Evolutionary conservation across 2,329 filamentous ascomycete genomes (phyloP), one percentile per base, ranked within the genome.

Genomic region (Verticillium zaregamsianum): DNA sequence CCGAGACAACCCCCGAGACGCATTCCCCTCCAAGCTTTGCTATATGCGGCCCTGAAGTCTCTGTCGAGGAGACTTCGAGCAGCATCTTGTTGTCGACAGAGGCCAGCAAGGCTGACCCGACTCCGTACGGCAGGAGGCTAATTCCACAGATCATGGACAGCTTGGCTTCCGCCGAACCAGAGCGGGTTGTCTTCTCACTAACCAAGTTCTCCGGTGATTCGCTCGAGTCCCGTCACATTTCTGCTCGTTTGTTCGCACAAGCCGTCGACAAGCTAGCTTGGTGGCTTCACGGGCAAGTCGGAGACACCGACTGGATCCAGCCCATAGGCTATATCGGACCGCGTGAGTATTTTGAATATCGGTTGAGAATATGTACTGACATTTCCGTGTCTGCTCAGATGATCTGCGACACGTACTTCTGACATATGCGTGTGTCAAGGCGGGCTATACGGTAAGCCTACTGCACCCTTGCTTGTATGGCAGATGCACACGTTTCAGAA

Each of bases 401-500:
- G 72, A 74, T 59, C 57, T 74, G 9, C 66, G 72, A 17, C 68
- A 74, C 25, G 58, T 71, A 14, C 59, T 74, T 0, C 49, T 74
- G 35, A 73, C 68, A 0, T 70, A 70, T 54, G 76, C 69, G 0
- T 68, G 68, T 39, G 68, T 74, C 40, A 77, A 77, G 59, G 70
- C 68, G 33, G 69, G 69, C 5, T 76, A 69, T 45, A 67, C 71
- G 45, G 74, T 74, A 64, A 60, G 69, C 64, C 39, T 14, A 49
- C 25, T n/a, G 57, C 49, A 28, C 55, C 28, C 5, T 28, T 28
- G 28, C 5, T 28, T 6, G 1, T 28, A 6, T 28, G 28, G 5
- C 6, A 28, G 28, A 28, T 6, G 28, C 28, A 6, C 28, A 28
- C 1, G 28, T 6, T 28, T 28, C 5, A 5, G 28, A 1, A 28